Conservation (phyloP, 495 filamentous ascomycete genomes). For the Neurospora sp. region DNA sequence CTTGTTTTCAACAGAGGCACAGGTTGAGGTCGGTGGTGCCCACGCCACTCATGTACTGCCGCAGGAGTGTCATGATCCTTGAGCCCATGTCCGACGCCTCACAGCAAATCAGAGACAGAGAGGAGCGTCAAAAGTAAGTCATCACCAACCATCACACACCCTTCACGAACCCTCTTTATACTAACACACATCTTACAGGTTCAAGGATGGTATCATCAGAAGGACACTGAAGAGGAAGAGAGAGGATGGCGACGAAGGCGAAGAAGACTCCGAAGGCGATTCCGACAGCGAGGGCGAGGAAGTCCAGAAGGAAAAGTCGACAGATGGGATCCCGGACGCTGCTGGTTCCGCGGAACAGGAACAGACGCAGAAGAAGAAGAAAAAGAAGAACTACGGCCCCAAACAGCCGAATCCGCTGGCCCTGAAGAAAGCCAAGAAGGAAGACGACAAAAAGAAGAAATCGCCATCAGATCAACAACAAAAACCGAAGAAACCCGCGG, state of each 20-base stretch:
- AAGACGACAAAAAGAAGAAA: slow-evolving; percentile 1
- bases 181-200: slow-evolving; percentile 10
- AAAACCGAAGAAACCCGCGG: slow-evolving; percentile 9
- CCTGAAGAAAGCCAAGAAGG: slow-evolving; percentile 56
- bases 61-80: slow-evolving; percentile 71
- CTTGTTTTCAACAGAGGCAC: slow-evolving; percentile 10
- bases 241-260: slow-evolving; percentile 33
- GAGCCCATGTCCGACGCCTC: slow-evolving; percentile 71
- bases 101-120: slow-evolving; percentile 49
- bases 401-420: slow-evolving; percentile 87
- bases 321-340: background rate
- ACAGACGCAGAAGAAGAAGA: slow-evolving; percentile 43
- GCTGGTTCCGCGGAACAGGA: slow-evolving; percentile 14
- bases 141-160: slow-evolving; percentile 5
- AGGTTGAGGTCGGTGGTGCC: slow-evolving; percentile 22
- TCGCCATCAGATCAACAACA: slow-evolving; percentile 1
- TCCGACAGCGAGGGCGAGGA: slow-evolving; percentile 16
- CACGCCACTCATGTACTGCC: slow-evolving; percentile 59
- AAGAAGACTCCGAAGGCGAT: slow-evolving; percentile 10
- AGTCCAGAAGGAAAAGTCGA: slow-evolving; percentile 10
- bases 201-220: slow-evolving; percentile 20
- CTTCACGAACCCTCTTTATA: background rate
- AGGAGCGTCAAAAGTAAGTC: slow-evolving; percentile 69
- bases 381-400: slow-evolving; percentile 47
- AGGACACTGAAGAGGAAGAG: slow-evolving; percentile 39